Conservation (phyloP, 2,329 filamentous ascomycete species). For the Septoria petroselini region DNA sequence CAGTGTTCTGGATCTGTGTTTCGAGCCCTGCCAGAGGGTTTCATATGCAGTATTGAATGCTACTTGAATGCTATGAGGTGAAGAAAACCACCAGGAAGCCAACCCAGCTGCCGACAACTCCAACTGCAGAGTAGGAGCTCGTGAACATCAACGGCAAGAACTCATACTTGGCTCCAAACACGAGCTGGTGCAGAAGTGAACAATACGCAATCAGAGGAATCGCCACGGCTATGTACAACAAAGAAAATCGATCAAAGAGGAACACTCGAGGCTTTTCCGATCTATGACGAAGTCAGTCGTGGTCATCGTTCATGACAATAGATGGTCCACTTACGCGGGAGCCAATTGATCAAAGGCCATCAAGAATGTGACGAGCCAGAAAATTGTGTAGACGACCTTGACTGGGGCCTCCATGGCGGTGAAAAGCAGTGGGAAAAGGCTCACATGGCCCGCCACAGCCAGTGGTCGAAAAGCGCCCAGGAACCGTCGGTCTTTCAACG, state of each 20-base stretch:
- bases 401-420: constrained; percentile 89
- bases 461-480: constrained; percentile 88
- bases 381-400: constrained; percentile 87
- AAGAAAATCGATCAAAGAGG: constrained; percentile 83
- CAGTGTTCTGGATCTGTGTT: too few species aligned
- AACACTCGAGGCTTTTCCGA: constrained; percentile 78
- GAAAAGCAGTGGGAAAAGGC: constrained; percentile 89
- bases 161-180: constrained; percentile 79
- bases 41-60: neutral
- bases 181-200: constrained; percentile 74
- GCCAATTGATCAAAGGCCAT: constrained; percentile 83
- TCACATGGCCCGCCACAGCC: constrained; percentile 90
- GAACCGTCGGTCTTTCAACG: constrained; percentile 83
- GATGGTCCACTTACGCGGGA: constrained; percentile 57
- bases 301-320: neutral
- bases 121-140: constrained; percentile 88
- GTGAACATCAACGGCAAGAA: constrained; percentile 97
- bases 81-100: constrained; percentile 94
- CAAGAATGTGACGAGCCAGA: constrained; percentile 86
- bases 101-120: constrained; percentile 93
- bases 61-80: constrained; percentile 26
- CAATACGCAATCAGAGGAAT: constrained; percentile 88
- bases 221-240: constrained; percentile 83
- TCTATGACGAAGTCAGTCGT: constrained; percentile 32
- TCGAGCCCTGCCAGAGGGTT: neutral